Percentiles rank a stretch among this genome's conserved stretches.
phyloP scores from a whole-genome alignment of 1,139 yeast genomes.

The Yamadazyma sp. region DNA sequence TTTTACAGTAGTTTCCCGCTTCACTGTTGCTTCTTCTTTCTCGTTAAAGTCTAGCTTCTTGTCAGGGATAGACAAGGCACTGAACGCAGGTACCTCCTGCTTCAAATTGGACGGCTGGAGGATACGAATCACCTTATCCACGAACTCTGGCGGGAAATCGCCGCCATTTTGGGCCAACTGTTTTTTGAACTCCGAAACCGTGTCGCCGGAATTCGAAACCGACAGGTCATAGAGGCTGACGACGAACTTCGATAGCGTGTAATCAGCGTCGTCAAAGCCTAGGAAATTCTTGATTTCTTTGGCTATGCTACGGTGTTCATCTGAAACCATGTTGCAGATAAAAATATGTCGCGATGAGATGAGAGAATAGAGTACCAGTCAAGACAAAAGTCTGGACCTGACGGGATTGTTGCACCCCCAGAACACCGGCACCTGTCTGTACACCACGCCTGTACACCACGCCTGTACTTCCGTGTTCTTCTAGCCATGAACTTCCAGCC shows the following conservation, averaged over 20 bases:
- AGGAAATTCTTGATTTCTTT: constrained; percentile 5
- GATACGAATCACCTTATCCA: constrained; percentile 29
- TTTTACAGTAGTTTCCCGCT: constrained; percentile 9
- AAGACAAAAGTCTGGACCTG: too few species aligned
- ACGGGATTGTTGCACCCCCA: too few species aligned
- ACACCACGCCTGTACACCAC: too few species aligned
- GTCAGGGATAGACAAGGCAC: constrained; percentile 20
- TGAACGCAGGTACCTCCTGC: constrained; percentile 10
- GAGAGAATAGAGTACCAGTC: background rate
- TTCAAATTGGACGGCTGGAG: constrained; percentile 19
- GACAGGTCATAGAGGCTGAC: constrained; percentile 43
- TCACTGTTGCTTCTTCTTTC: background rate
- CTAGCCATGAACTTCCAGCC: too few species aligned
- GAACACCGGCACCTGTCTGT: too few species aligned
- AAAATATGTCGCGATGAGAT: constrained; percentile 3
- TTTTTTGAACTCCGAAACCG: constrained; percentile 14
- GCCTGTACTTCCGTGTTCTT: too few species aligned
- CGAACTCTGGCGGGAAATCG: constrained; percentile 47
- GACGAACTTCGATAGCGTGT: constrained; percentile 58
- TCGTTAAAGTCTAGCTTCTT: constrained; percentile 11
- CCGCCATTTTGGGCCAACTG: constrained; percentile 59
- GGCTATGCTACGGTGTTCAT: background rate
- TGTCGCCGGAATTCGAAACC: constrained; percentile 17
- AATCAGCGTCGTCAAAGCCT: constrained; percentile 34
- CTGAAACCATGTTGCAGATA: background rate